These are phyloP conservation scores for Heliamphora exappendiculata DNA, from an alignment of 148 eudicot species.

Conservation along the genomic window DNA sequence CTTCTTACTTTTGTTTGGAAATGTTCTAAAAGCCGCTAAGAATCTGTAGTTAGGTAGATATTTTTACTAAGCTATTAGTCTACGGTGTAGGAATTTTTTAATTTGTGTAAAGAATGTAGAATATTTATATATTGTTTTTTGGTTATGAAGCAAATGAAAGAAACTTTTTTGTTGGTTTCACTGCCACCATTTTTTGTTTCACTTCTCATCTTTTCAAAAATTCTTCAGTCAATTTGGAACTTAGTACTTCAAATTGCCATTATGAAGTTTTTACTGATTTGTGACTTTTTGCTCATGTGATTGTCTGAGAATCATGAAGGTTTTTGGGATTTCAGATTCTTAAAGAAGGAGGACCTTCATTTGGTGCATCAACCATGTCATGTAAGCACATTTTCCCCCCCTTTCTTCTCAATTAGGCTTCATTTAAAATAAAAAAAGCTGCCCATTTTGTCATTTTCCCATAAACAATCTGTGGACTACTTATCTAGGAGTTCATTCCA, in stretches of 20 bases:
- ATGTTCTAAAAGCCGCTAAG: not conserved
- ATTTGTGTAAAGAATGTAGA: not conserved
- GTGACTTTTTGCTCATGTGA: slow-evolving; percentile 21
- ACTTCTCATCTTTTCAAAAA: slow-evolving; percentile 7
- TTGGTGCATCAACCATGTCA: slow-evolving; percentile 33
- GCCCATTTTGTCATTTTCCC: not conserved
- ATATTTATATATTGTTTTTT: not conserved
- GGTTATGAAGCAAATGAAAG: not conserved
- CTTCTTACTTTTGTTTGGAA: not conserved
- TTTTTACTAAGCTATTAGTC: not conserved
- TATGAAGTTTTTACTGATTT: slow-evolving; percentile 26
- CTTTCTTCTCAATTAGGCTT: not conserved
- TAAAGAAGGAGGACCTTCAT: slow-evolving; percentile 44
- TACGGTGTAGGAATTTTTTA: not conserved
- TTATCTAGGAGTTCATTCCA: not conserved
- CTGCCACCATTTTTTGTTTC: not conserved
- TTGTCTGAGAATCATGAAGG: slow-evolving; percentile 54
- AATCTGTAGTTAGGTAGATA: not conserved
- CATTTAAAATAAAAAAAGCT: not conserved
- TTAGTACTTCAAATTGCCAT: slow-evolving; percentile 11
- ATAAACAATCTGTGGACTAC: not conserved
- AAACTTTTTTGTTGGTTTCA: not conserved
- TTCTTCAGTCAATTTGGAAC: slow-evolving; percentile 17
- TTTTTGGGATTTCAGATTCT: slow-evolving; percentile 78
- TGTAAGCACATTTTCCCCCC: slow-evolving; percentile 35